These are phyloP conservation scores for Olyra latifolia DNA, from an alignment of 176 grass and related monocot genomes.

Conservation along the genomic window DNA sequence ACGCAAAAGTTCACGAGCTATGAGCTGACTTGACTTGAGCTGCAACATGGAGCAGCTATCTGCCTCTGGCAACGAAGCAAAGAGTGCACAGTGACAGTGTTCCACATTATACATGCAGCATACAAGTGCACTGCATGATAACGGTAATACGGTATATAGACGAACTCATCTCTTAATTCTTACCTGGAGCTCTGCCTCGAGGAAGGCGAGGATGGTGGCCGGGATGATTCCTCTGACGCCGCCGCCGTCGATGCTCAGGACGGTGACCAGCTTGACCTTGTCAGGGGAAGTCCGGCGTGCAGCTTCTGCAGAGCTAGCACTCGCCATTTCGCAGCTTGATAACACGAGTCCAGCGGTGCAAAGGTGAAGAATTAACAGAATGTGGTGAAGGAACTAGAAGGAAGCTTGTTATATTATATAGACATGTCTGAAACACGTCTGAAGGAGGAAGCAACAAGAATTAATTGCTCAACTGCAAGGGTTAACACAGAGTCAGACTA, in stretches of 20 bases:
- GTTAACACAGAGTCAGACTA: neutral
- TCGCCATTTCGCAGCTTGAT: slow-evolving; percentile 22
- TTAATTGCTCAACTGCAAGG: neutral
- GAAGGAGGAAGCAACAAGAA: slow-evolving; percentile 16
- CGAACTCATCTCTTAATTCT: slow-evolving; percentile 24
- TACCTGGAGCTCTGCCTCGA: slow-evolving; percentile 69
- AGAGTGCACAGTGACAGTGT: neutral
- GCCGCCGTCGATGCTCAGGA: slow-evolving; percentile 82
- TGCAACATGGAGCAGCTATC: too few relatives aligned
- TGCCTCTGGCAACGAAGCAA: neutral
- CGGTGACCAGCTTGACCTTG: slow-evolving; percentile 51
- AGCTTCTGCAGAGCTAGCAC: slow-evolving; percentile 16
- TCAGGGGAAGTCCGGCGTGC: neutral
- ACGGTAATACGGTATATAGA: too few relatives aligned
- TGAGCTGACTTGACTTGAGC: neutral
- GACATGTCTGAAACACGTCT: slow-evolving; percentile 13
- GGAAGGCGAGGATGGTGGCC: slow-evolving; percentile 54
- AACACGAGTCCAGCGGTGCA: neutral
- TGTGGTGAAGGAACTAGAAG: neutral
- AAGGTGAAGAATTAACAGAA: neutral
- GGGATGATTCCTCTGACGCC: slow-evolving; percentile 76
- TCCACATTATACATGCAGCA: neutral
- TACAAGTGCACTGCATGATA: neutral
- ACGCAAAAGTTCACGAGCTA: neutral
- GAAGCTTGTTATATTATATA: slow-evolving; percentile 34